A percentile compares a stretch with the other conserved stretches of the same genome.
Conservation (phyloP, 2,329 filamentous ascomycete genomes). For the Fusarium sp. region DNA sequence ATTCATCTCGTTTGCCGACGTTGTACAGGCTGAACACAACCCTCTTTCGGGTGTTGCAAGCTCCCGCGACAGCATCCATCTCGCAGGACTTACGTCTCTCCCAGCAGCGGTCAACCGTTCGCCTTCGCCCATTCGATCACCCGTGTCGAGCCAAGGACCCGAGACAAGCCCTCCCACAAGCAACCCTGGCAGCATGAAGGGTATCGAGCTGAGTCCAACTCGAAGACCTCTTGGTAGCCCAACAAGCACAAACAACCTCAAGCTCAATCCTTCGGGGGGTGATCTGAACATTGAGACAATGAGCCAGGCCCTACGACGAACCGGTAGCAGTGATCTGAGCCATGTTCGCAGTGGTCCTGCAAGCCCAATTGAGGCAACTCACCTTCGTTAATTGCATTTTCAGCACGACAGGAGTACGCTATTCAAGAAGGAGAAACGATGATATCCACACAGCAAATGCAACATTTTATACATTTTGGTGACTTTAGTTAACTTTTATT, state of each 20-base stretch:
- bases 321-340: slow-evolving; percentile 81
- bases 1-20: slow-evolving; percentile 97
- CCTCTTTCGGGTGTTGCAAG: slow-evolving; percentile 60
- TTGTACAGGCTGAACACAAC: slow-evolving; percentile 85
- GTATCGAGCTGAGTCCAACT: slow-evolving; percentile 74
- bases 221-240: slow-evolving; percentile 71
- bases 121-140: slow-evolving; percentile 82
- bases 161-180: slow-evolving; percentile 80
- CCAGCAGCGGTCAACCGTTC: slow-evolving; percentile 69
- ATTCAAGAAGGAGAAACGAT: slow-evolving; percentile 10
- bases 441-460: slow-evolving; percentile 34
- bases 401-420: background rate
- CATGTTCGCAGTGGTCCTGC: slow-evolving; percentile 64
- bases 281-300: slow-evolving; percentile 94
- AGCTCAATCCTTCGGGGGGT: slow-evolving; percentile 52
- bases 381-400: slow-evolving; percentile 40
- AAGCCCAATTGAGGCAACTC: slow-evolving; percentile 62
- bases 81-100: slow-evolving; percentile 72
- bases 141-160: slow-evolving; percentile 74
- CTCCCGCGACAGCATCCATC: slow-evolving; percentile 75
- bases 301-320: slow-evolving; percentile 86
- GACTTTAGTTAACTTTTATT: slow-evolving; percentile 35
- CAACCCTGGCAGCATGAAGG: slow-evolving; percentile 78
- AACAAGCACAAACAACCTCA: slow-evolving; percentile 60
- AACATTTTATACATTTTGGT: slow-evolving; percentile 25